phyloP scores from a whole-genome alignment of 768 basidiomycete genomes.

The Phanerochaete sordida region DNA sequence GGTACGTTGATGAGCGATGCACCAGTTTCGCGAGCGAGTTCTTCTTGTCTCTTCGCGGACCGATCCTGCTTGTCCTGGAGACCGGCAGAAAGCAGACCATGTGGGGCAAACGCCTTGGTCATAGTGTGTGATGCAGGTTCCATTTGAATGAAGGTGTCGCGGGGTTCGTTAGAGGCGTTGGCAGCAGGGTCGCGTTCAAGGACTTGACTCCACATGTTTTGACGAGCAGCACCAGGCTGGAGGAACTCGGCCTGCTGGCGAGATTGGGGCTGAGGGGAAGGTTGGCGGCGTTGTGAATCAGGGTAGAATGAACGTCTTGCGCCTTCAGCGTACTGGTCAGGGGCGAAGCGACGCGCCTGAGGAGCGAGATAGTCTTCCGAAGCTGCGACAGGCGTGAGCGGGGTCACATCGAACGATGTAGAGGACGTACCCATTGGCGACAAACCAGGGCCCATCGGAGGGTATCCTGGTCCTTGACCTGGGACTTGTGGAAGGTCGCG shows the following conservation, averaged over 20 bases:
- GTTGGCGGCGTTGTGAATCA: slow-evolving; percentile 17
- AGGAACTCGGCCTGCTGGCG: slow-evolving; percentile 51
- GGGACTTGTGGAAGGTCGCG: slow-evolving; percentile 69
- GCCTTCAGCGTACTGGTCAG: slow-evolving; percentile 52
- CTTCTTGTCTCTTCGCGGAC: slow-evolving; percentile 93
- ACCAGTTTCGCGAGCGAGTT: slow-evolving; percentile 87
- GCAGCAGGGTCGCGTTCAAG: slow-evolving; percentile 61
- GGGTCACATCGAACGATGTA: slow-evolving; percentile 7
- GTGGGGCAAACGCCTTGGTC: slow-evolving; percentile 93
- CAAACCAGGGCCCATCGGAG: slow-evolving; percentile 39
- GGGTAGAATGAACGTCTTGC: slow-evolving; percentile 49
- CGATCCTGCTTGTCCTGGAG: slow-evolving; percentile 94
- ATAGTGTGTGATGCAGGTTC: slow-evolving; percentile 67
- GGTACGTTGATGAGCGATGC: slow-evolving; percentile 95
- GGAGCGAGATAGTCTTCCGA: slow-evolving; percentile 36
- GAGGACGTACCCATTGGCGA: slow-evolving; percentile 39
- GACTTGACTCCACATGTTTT: slow-evolving; percentile 86
- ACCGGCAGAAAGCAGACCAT: slow-evolving; percentile 91
- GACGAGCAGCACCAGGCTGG: slow-evolving; percentile 53
- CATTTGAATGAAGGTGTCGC: slow-evolving; percentile 70
- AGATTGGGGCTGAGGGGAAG: slow-evolving; percentile 24
- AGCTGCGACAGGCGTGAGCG: slow-evolving; percentile 25
- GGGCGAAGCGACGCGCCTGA: slow-evolving; percentile 44
- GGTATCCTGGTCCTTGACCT: slow-evolving; percentile 27
- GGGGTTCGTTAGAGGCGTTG: slow-evolving; percentile 30